Percentiles rank a stretch among this genome's conserved stretches.
These are phyloP conservation scores for Cyberlindnera petersonii DNA, from an alignment of 805 yeast species.

Conservation along the genomic window DNA sequence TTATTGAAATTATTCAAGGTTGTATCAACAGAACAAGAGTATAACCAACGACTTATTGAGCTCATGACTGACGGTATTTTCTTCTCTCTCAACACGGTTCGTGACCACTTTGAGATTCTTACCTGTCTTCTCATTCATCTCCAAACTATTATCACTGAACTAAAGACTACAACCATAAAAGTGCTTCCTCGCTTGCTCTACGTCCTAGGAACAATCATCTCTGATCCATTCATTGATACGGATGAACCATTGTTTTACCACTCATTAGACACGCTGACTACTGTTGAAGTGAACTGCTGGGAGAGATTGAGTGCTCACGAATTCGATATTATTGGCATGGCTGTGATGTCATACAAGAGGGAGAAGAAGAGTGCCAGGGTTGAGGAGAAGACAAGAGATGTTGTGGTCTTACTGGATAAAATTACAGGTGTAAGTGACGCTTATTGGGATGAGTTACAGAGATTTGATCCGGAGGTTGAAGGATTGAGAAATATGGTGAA, in stretches of 20 bases:
- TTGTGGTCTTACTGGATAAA: slow-evolving; percentile 5
- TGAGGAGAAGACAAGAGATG: slow-evolving; percentile 4
- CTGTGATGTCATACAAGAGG: slow-evolving; percentile 14
- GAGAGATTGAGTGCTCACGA: slow-evolving; percentile 18
- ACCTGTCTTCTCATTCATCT: slow-evolving; percentile 12
- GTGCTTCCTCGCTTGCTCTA: slow-evolving; percentile 22
- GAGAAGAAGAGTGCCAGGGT: slow-evolving; percentile 6
- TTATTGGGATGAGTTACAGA: slow-evolving; percentile 8
- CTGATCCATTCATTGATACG: slow-evolving; percentile 24
- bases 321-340: slow-evolving; percentile 23
- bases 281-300: slow-evolving; percentile 22
- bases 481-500: slow-evolving; percentile 33
- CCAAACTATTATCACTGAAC: slow-evolving; percentile 2
- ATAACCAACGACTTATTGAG: slow-evolving; percentile 8
- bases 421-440: slow-evolving; percentile 7
- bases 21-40: neutral
- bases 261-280: slow-evolving; percentile 13
- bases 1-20: slow-evolving; percentile 17
- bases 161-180: slow-evolving; percentile 11
- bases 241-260: slow-evolving; percentile 11
- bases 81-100: slow-evolving; percentile 16
- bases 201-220: slow-evolving; percentile 19
- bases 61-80: slow-evolving; percentile 21
- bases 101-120: slow-evolving; percentile 20
- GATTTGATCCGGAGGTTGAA: slow-evolving; percentile 1